phyloP scores from a whole-genome alignment of 805 yeast species.

The Starmerella vitae region DNA sequence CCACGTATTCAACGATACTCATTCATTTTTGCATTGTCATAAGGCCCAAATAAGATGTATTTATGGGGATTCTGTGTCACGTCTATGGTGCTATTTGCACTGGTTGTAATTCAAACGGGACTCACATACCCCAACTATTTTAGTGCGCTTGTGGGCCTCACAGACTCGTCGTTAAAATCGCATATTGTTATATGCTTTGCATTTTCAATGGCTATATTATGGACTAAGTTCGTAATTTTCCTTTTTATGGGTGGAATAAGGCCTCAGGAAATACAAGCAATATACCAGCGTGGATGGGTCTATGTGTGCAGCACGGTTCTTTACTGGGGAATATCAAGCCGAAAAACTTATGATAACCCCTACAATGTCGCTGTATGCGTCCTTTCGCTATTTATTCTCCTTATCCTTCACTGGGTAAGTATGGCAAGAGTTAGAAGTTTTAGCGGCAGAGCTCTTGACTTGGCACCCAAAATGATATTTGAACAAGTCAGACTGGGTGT shows the following conservation, averaged over 20 bases:
- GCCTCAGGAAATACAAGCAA: constrained; percentile 49
- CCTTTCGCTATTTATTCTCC: constrained; percentile 29
- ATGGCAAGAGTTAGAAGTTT: constrained; percentile 31
- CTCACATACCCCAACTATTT: constrained; percentile 40
- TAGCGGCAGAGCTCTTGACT: constrained; percentile 26
- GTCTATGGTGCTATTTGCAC: constrained; percentile 16
- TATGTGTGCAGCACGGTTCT: constrained; percentile 43
- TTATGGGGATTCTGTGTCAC: constrained; percentile 8
- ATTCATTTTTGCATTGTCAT: no score
- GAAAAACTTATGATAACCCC: constrained; percentile 7
- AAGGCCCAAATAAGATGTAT: constrained; percentile 8
- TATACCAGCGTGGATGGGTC: constrained; percentile 44
- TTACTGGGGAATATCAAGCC: constrained; percentile 13
- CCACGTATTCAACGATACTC: no score
- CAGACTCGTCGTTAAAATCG: constrained; percentile 40
- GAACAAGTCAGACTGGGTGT: constrained; percentile 7
- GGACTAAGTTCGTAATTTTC: constrained; percentile 39
- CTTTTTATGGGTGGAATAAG: constrained; percentile 63
- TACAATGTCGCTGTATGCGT: constrained; percentile 28
- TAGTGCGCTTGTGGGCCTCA: constrained; percentile 37
- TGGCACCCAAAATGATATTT: not conserved
- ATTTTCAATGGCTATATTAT: constrained; percentile 16
- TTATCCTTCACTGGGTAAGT: constrained; percentile 65
- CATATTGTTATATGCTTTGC: constrained; percentile 28
- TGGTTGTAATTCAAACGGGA: constrained; percentile 28